Evolutionary conservation across 768 basidiomycete species (phyloP).

Genomic region (Boletus fagicola): DNA sequence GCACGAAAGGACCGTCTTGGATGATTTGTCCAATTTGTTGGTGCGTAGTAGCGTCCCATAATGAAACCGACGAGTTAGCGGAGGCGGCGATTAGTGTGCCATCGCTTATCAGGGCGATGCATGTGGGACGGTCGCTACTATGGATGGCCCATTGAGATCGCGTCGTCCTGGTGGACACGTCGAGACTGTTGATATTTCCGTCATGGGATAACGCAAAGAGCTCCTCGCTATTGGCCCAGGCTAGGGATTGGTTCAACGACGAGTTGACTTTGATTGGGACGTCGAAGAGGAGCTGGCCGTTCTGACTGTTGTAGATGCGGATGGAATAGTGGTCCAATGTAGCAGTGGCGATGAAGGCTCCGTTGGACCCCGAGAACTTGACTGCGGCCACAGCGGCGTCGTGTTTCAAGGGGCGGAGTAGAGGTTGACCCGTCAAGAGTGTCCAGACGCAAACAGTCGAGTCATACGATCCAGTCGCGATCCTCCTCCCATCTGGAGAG

Average conservation of each 20-base stretch:
- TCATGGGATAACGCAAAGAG: neutral
- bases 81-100: neutral
- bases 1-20: neutral
- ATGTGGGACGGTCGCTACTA: neutral
- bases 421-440: neutral
- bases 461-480: neutral
- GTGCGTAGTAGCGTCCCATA: constrained; percentile 5
- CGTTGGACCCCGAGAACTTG: neutral
- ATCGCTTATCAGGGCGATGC: neutral
- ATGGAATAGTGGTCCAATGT: neutral
- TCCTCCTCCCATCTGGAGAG: neutral
- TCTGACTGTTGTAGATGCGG: neutral
- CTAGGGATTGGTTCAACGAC: neutral
- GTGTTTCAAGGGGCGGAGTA: neutral
- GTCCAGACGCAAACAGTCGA: neutral
- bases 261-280: neutral
- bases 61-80: neutral
- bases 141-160: neutral
- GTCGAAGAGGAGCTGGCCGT: neutral
- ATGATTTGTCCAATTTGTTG: constrained; percentile 1
- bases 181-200: neutral
- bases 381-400: neutral
- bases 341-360: neutral
- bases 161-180: neutral
- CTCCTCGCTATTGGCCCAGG: neutral